Conservation (phyloP, 257 asterid species). For the Solanum lignicaule region DNA sequence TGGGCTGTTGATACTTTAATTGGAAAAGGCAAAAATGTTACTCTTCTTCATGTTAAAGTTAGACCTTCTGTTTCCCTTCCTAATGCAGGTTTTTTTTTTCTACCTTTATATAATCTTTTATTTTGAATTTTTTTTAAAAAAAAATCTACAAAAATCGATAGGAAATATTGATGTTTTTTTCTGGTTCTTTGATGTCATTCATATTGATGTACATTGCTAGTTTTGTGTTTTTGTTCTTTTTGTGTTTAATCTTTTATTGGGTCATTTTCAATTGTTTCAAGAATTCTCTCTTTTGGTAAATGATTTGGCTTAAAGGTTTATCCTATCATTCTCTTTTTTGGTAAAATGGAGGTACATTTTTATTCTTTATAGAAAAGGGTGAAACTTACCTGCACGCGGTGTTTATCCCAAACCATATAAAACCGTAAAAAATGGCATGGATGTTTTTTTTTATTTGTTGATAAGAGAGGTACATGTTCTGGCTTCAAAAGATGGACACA, state of each 20-base stretch:
- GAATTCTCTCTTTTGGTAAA: not conserved
- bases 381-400: not conserved
- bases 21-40: constrained; percentile 58
- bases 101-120: not conserved
- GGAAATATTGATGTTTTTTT: not conserved
- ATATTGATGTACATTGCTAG: not conserved
- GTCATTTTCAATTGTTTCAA: not conserved
- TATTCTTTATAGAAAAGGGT: not conserved
- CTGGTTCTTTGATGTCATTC: not conserved
- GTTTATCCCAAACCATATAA: not conserved
- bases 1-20: constrained; percentile 90
- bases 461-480: not conserved
- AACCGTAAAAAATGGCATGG: not conserved
- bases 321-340: not conserved
- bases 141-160: not conserved
- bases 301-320: not conserved
- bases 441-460: not conserved
- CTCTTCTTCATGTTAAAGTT: constrained; percentile 66
- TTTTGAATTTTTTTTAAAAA: not conserved
- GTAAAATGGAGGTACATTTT: not conserved
- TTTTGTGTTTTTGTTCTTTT: not conserved
- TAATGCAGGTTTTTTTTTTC: constrained; percentile 18
- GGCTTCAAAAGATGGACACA: not conserved
- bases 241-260: not conserved
- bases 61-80: constrained; percentile 18